Conservation (phyloP, 371 early-diverging fungal genomes). For the Rhizopus microsporus region DNA sequence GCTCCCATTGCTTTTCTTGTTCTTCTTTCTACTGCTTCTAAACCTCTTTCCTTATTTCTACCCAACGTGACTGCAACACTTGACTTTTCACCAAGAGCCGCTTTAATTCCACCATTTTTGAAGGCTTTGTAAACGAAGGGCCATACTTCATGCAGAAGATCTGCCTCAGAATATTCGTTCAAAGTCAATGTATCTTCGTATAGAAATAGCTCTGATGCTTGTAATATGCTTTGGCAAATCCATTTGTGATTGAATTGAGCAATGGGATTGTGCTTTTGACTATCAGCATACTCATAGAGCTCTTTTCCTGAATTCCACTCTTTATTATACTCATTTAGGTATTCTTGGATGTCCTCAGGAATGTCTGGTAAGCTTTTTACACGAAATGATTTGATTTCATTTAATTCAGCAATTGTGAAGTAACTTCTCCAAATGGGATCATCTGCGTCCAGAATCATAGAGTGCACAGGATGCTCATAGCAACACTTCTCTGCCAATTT, state of each 20-base stretch:
- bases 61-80: slow-evolving; percentile 3
- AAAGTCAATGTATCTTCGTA: slow-evolving; percentile 6
- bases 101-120: slow-evolving; percentile 6
- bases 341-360: slow-evolving; percentile 8
- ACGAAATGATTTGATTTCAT: slow-evolving; percentile 10
- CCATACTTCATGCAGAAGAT: slow-evolving; percentile 13
- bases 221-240: slow-evolving; percentile 7
- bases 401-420: slow-evolving; percentile 7
- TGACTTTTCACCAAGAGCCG: slow-evolving; percentile 7
- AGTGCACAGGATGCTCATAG: slow-evolving; percentile 15
- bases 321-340: slow-evolving; percentile 8
- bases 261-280: slow-evolving; percentile 8
- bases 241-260: slow-evolving; percentile 8
- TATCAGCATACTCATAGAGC: slow-evolving; percentile 7
- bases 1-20: slow-evolving; percentile 4
- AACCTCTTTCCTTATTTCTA: slow-evolving; percentile 2
- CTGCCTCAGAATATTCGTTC: slow-evolving; percentile 5
- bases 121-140: slow-evolving; percentile 4
- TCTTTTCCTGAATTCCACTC: slow-evolving; percentile 9
- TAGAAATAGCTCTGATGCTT: slow-evolving; percentile 7
- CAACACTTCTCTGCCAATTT: slow-evolving; percentile 5
- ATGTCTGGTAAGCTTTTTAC: slow-evolving; percentile 2
- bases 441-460: slow-evolving; percentile 10
- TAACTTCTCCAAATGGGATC: slow-evolving; percentile 15
- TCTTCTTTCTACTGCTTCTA: slow-evolving; percentile 10